Evolutionary conservation across 1,139 yeast species (phyloP).

Genomic region (Maudiozyma humilis): DNA sequence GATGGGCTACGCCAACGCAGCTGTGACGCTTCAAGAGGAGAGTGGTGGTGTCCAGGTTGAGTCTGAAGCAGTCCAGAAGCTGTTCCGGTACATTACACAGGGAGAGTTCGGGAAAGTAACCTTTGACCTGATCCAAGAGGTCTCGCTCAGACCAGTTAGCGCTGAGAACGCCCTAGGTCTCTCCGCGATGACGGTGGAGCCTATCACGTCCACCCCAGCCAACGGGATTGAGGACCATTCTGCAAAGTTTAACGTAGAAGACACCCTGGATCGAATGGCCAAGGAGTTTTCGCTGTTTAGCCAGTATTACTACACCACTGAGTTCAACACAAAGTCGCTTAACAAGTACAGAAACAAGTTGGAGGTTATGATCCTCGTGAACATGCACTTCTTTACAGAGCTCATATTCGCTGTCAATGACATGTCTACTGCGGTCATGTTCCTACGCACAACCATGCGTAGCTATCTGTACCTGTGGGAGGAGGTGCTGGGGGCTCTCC

Average conservation of each 20-base stretch:
- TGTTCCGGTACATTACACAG: slow-evolving; percentile 34
- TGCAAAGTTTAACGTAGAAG: slow-evolving; percentile 5
- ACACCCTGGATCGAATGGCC: no score
- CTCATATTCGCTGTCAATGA: slow-evolving; percentile 32
- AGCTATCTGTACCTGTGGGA: slow-evolving; percentile 32
- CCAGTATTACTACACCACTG: slow-evolving; percentile 7
- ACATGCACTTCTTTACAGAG: slow-evolving; percentile 37
- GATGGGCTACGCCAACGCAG: slow-evolving; percentile 39
- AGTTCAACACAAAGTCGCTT: slow-evolving; percentile 23
- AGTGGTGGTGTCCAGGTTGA: slow-evolving; percentile 36
- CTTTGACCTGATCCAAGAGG: slow-evolving; percentile 15
- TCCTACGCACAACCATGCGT: slow-evolving; percentile 35
- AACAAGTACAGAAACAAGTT: slow-evolving; percentile 17
- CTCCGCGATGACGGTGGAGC: slow-evolving; percentile 16
- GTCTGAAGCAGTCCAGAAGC: slow-evolving; percentile 37
- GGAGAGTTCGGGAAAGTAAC: slow-evolving; percentile 37
- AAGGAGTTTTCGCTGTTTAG: slow-evolving; percentile 8
- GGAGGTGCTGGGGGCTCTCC: slow-evolving; percentile 25
- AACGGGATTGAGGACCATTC: slow-evolving; percentile 1
- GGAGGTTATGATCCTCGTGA: slow-evolving; percentile 32
- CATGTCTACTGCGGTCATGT: slow-evolving; percentile 35
- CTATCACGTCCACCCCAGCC: background rate
- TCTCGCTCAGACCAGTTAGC: slow-evolving; percentile 21
- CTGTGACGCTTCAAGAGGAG: slow-evolving; percentile 35
- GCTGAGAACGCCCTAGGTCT: slow-evolving; percentile 9